A percentile compares a stretch with the other conserved stretches of the same genome.
Conservation (phyloP, 352 stramenopile species). For the Globisporangium rhizosaccharum region DNA sequence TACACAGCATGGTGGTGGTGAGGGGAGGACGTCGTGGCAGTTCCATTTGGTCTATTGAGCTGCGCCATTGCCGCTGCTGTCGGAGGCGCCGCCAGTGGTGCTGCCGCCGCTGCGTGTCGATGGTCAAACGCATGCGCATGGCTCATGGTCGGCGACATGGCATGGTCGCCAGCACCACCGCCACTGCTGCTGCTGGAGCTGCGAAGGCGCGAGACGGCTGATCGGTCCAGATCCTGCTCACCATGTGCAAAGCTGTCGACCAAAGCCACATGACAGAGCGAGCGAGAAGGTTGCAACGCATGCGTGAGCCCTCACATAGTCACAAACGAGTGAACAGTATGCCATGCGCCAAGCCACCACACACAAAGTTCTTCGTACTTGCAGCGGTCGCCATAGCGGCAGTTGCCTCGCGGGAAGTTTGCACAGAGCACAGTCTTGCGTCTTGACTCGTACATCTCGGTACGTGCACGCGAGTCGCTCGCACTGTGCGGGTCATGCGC, state of each 20-base stretch:
- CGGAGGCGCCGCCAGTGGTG: slow-evolving; percentile 5
- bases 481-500: slow-evolving; percentile 36
- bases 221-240: slow-evolving; percentile 51
- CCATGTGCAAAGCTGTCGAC: slow-evolving; percentile 72
- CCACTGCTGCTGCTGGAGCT: too few relatives aligned
- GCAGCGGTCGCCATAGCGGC: slow-evolving; percentile 81
- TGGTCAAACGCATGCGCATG: slow-evolving; percentile 22
- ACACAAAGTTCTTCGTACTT: slow-evolving; percentile 42
- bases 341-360: neutral
- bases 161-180: neutral
- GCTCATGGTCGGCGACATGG: slow-evolving; percentile 5
- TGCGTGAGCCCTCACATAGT: neutral
- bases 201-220: too few relatives aligned
- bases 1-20: slow-evolving; percentile 34
- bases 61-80: slow-evolving; percentile 3
- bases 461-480: slow-evolving; percentile 4
- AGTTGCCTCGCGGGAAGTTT: slow-evolving; percentile 67
- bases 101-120: neutral
- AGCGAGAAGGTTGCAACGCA: neutral
- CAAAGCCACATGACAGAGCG: slow-evolving; percentile 11
- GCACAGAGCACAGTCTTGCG: slow-evolving; percentile 77
- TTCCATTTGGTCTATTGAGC: slow-evolving; percentile 60
- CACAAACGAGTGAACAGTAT: neutral
- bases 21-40: slow-evolving; percentile 10
- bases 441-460: slow-evolving; percentile 39